Evolutionary conservation across 2,329 filamentous ascomycete species (phyloP).

Genomic region (Penicillium sp.): DNA sequence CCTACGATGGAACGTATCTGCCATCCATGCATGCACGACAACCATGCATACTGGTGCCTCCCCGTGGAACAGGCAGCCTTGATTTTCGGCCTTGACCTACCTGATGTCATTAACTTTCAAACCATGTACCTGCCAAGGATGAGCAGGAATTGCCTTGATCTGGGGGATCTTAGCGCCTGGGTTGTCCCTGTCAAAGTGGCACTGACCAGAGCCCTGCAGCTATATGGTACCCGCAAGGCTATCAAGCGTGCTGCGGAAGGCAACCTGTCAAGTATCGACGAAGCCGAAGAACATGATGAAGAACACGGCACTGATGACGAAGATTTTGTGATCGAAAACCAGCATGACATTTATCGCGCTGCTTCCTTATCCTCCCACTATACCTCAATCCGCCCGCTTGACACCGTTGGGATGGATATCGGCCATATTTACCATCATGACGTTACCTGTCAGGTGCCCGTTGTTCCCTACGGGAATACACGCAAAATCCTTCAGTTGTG

Average conservation of each 20-base stretch:
- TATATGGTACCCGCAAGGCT: not conserved
- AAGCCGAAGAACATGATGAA: not conserved
- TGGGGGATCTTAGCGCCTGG: not conserved
- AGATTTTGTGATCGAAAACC: not conserved
- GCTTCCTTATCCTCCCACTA: not conserved
- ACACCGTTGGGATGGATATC: too few species aligned
- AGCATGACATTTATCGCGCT: not conserved
- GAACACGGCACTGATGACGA: not conserved
- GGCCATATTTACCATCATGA: not conserved
- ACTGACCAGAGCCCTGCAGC: not conserved
- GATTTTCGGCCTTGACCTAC: not conserved
- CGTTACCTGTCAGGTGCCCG: not conserved
- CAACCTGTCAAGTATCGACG: not conserved
- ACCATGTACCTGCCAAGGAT: not conserved
- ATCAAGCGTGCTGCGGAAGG: not conserved
- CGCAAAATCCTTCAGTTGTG: not conserved
- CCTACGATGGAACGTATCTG: not conserved
- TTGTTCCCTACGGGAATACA: not conserved
- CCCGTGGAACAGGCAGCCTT: not conserved
- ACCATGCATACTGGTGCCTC: not conserved
- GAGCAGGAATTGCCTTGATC: not conserved
- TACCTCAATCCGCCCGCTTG: not conserved
- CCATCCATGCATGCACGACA: not conserved
- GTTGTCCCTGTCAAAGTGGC: not conserved
- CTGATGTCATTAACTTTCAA: not conserved